Evolutionary conservation across 306 rosid genomes (phyloP).

Genomic region (Dalbergia cochinchinensis): DNA sequence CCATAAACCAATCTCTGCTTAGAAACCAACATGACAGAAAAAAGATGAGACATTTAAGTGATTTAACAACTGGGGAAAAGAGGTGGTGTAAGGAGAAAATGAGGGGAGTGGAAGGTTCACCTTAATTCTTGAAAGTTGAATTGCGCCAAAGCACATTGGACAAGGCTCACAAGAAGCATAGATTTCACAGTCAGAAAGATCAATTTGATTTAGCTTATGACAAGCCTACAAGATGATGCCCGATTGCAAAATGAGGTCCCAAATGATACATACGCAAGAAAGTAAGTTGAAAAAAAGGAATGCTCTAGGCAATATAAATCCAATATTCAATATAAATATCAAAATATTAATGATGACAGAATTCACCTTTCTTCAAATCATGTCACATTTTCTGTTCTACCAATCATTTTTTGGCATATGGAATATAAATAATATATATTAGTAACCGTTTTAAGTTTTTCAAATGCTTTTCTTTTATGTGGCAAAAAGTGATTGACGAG

Average conservation of each 20-base stretch:
- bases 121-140: constrained; percentile 89
- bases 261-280: constrained; percentile 8
- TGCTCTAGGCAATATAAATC: not conserved
- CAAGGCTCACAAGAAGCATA: constrained; percentile 98
- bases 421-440: too few relatives aligned
- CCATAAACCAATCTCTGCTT: constrained; percentile 91
- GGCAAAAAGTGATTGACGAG: too few relatives aligned
- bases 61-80: not conserved
- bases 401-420: too few relatives aligned
- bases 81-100: constrained; percentile 10
- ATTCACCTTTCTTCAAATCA: too few relatives aligned
- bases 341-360: not conserved
- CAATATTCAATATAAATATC: not conserved
- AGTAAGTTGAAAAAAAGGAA: constrained; percentile 2
- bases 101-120: constrained; percentile 42
- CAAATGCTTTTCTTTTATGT: too few relatives aligned
- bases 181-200: constrained; percentile 86
- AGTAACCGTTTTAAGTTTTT: too few relatives aligned
- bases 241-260: constrained; percentile 34
- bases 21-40: not conserved
- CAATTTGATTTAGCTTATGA: constrained; percentile 75
- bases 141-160: constrained; percentile 98
- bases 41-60: not conserved
- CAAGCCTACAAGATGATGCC: constrained; percentile 66
- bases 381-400: too few relatives aligned